phyloP scores from a whole-genome alignment of 257 asterid genomes.

The Petrea volubilis region DNA sequence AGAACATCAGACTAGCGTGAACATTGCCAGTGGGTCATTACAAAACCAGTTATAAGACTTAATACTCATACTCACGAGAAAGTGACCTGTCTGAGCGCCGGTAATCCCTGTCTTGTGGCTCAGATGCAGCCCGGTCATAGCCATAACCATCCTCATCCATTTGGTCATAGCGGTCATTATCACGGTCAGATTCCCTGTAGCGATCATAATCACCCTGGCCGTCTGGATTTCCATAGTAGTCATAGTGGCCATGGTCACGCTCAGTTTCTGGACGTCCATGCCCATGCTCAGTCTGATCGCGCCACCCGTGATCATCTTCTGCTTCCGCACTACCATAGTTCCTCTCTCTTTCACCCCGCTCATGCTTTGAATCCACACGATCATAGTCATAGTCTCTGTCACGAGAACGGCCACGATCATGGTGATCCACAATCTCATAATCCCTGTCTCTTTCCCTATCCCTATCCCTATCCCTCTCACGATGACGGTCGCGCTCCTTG shows the following conservation, averaged over 20 bases:
- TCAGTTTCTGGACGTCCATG: conserved; percentile 48
- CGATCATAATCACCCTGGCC: conserved; percentile 47
- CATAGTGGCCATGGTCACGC: conserved; percentile 50
- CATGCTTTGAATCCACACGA: conserved; percentile 43
- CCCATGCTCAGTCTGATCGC: conserved; percentile 50
- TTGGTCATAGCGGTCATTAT: conserved; percentile 63
- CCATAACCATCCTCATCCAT: conserved; percentile 78
- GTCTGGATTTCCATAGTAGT: conserved; percentile 51
- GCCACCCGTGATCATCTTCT: conserved; percentile 55
- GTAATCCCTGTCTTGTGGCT: conserved; percentile 54
- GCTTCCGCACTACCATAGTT: conserved; percentile 39
- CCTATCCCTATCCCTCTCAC: conserved; percentile 50
- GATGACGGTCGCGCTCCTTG: conserved; percentile 33
- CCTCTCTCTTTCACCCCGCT: conserved; percentile 45
- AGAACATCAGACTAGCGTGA: not conserved
- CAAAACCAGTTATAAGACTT: not conserved
- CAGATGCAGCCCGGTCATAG: conserved; percentile 56
- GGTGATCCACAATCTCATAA: conserved; percentile 44
- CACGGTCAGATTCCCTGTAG: conserved; percentile 22
- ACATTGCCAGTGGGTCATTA: not conserved
- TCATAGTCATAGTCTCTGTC: conserved; percentile 50
- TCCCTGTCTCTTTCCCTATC: conserved; percentile 55
- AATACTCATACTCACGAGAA: conserved; percentile 52
- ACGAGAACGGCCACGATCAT: conserved; percentile 58
- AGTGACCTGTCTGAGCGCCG: conserved; percentile 55